Percentiles rank a stretch among this genome's conserved stretches.
These are phyloP conservation scores for Porogramme epimiltina DNA, from an alignment of 1,284 basidiomycete genomes.

Conservation along the genomic window DNA sequence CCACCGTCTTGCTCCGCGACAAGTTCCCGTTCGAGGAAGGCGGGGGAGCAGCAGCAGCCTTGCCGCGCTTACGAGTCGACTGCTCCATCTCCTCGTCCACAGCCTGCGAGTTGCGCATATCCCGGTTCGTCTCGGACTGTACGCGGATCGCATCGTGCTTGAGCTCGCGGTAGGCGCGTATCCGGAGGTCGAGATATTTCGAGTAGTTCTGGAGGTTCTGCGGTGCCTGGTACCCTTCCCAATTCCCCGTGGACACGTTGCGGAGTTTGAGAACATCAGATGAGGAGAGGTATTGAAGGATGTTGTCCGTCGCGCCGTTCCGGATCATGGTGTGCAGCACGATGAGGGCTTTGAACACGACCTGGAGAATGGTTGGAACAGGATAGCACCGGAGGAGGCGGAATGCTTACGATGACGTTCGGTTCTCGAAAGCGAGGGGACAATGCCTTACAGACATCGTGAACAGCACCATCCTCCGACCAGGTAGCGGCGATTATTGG, in stretches of 20 bases:
- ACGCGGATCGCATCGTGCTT: slow-evolving; percentile 93
- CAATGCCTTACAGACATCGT: slow-evolving; percentile 90
- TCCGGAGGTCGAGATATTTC: slow-evolving; percentile 86
- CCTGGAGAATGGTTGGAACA: slow-evolving; percentile 47
- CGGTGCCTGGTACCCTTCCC: slow-evolving; percentile 87
- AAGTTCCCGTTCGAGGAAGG: slow-evolving; percentile 29
- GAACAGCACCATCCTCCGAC: slow-evolving; percentile 88
- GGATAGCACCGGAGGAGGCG: no score
- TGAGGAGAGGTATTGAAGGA: slow-evolving; percentile 81
- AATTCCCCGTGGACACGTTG: slow-evolving; percentile 75
- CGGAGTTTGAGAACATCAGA: slow-evolving; percentile 79
- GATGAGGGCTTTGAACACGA: slow-evolving; percentile 96
- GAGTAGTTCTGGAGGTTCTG: slow-evolving; percentile 89
- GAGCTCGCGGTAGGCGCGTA: slow-evolving; percentile 87
- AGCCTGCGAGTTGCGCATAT: slow-evolving; percentile 66
- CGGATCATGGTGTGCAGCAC: slow-evolving; percentile 96
- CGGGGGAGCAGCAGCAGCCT: slow-evolving; percentile 6
- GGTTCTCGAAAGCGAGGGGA: slow-evolving; percentile 85
- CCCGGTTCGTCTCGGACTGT: slow-evolving; percentile 87
- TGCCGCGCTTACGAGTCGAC: slow-evolving; percentile 23
- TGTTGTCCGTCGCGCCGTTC: slow-evolving; percentile 90
- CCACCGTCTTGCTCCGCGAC: slow-evolving; percentile 75
- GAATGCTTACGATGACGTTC: slow-evolving; percentile 76
- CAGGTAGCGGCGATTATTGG: slow-evolving; percentile 95
- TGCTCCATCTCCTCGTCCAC: slow-evolving; percentile 54